Percentiles rank a stretch among this genome's conserved stretches.
These are phyloP conservation scores for Collariella sp. DNA, from an alignment of 495 filamentous ascomycete species.

Conservation along the genomic window DNA sequence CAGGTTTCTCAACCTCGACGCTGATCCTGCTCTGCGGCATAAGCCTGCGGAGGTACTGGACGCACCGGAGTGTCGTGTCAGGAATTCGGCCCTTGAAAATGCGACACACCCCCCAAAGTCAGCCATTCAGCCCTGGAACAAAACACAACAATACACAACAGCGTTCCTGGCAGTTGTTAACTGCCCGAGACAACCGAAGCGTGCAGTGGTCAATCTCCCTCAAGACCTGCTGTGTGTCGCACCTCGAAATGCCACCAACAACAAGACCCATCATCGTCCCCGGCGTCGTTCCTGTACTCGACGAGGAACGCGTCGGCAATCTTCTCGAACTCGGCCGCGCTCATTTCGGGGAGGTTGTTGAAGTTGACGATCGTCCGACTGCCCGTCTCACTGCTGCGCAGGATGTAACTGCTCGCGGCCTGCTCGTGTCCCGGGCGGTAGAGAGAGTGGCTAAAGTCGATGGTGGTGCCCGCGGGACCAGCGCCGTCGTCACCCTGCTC, in stretches of 20 bases:
- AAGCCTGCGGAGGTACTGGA: slow-evolving; percentile 45
- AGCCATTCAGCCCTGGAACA: neutral
- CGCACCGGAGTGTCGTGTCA: slow-evolving; percentile 53
- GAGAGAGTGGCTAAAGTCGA: slow-evolving; percentile 49
- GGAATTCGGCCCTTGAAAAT: slow-evolving; percentile 53
- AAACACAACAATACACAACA: too few species aligned
- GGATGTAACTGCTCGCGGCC: slow-evolving; percentile 62
- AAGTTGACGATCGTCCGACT: slow-evolving; percentile 65
- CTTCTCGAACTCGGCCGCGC: slow-evolving; percentile 43
- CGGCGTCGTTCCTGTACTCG: neutral
- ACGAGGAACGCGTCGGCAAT: slow-evolving; percentile 11
- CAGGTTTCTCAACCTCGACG: slow-evolving; percentile 63
- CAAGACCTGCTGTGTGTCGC: slow-evolving; percentile 8
- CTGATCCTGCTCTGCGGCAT: slow-evolving; percentile 47
- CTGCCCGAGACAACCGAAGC: neutral
- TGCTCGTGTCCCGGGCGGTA: slow-evolving; percentile 48
- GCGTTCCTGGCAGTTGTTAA: neutral
- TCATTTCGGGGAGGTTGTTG: slow-evolving; percentile 61
- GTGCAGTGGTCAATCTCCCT: neutral
- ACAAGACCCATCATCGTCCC: slow-evolving; percentile 10
- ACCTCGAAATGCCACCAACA: slow-evolving; percentile 74
- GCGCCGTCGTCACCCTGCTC: neutral
- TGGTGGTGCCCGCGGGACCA: neutral
- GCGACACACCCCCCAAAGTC: neutral
- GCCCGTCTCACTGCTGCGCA: slow-evolving; percentile 49